Evolutionary conservation across 257 asterid genomes (phyloP).

Genomic region (Capsicum baccatum): DNA sequence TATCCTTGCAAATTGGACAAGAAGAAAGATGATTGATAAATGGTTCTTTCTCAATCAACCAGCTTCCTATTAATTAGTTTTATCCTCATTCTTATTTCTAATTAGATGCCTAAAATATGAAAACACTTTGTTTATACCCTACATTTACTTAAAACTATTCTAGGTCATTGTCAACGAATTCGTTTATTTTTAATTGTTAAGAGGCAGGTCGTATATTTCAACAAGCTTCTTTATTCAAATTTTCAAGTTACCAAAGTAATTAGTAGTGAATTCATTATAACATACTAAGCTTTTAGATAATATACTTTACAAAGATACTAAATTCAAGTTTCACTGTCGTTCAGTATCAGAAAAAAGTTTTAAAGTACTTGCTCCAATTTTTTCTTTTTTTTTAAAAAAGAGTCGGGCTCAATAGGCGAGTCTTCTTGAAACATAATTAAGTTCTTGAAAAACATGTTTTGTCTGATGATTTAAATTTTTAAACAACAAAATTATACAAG

Average conservation of each 20-base stretch:
- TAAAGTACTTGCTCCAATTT: neutral
- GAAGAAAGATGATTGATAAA: neutral
- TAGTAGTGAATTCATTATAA: neutral
- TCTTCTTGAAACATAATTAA: neutral
- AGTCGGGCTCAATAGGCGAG: neutral
- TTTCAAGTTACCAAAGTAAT: neutral
- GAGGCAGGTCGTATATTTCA: neutral
- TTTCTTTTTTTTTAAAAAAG: neutral
- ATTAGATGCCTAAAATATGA: neutral
- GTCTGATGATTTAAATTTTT: neutral
- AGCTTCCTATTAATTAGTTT: neutral
- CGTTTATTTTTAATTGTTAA: neutral
- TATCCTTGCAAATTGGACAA: slow-evolving; percentile 1
- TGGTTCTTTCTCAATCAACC: neutral
- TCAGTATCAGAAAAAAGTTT: neutral
- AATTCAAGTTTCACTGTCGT: neutral
- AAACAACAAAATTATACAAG: neutral
- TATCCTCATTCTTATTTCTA: neutral
- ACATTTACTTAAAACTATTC: neutral
- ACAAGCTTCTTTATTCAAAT: neutral
- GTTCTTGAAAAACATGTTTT: neutral
- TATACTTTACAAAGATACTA: neutral
- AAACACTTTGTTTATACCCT: neutral
- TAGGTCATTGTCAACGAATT: neutral
- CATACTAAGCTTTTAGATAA: neutral